Evolutionary conservation across 257 asterid species (phyloP).

Genomic region (Nicotiana benthamiana): DNA sequence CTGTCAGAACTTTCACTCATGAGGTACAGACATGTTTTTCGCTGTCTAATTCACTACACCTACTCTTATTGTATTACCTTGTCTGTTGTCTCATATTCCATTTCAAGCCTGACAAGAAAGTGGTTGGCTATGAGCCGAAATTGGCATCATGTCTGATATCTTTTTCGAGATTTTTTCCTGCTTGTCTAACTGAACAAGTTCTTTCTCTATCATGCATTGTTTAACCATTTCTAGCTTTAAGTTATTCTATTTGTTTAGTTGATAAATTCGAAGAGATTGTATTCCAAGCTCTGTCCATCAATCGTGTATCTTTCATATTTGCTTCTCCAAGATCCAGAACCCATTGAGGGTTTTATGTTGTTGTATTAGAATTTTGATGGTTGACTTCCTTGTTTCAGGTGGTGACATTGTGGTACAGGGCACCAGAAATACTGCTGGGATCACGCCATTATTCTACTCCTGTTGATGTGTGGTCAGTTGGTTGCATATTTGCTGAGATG

Average conservation of each 20-base stretch:
- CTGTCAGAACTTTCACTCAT: constrained; percentile 88
- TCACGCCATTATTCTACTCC: constrained; percentile 94
- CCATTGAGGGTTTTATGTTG: neutral
- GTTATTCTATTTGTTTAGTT: neutral
- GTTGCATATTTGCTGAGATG: constrained; percentile 99
- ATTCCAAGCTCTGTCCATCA: neutral
- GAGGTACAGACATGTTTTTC: constrained; percentile 37
- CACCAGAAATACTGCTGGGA: constrained; percentile 96
- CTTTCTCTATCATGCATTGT: neutral
- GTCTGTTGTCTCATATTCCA: neutral
- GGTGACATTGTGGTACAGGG: constrained; percentile 96
- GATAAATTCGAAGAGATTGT: neutral
- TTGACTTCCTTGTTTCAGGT: constrained; percentile 41
- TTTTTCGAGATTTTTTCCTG: neutral
- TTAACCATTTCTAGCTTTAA: neutral
- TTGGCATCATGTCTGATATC: neutral
- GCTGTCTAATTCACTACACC: neutral
- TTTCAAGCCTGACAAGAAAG: too few species aligned
- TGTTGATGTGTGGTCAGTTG: constrained; percentile 96
- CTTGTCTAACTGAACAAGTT: neutral
- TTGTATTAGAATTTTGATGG: neutral
- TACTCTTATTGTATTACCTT: neutral
- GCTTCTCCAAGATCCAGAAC: neutral
- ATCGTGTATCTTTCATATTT: neutral
- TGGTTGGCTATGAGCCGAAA: neutral